Evolutionary conservation across 2,329 filamentous ascomycete genomes (phyloP).

Genomic region (Apiospora sp.): DNA sequence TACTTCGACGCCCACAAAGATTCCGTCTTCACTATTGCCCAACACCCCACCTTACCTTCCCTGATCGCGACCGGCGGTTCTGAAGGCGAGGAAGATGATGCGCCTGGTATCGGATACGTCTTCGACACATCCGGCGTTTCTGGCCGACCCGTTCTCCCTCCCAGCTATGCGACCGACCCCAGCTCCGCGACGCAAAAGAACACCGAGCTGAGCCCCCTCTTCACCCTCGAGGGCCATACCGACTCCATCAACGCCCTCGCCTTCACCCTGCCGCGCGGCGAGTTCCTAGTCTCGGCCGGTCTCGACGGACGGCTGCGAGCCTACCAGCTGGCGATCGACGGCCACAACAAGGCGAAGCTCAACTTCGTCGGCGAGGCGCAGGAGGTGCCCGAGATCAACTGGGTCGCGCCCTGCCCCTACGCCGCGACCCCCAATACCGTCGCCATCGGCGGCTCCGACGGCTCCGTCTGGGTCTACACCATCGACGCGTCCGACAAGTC

Average conservation of each 20-base stretch:
- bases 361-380: conserved; percentile 78
- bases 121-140: conserved; percentile 76
- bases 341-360: conserved; percentile 57
- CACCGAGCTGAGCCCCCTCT: conserved; percentile 69
- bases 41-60: conserved; percentile 81
- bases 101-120: conserved; percentile 83
- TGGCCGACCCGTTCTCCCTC: conserved; percentile 72
- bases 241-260: conserved; percentile 89
- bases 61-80: conserved; percentile 88
- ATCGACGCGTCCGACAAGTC: conserved; percentile 70
- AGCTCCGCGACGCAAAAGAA: conserved; percentile 56
- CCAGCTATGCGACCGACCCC: conserved; percentile 75
- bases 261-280: conserved; percentile 84
- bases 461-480: conserved; percentile 95
- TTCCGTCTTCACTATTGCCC: conserved; percentile 93
- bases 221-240: conserved; percentile 85
- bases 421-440: conserved; percentile 78
- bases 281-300: conserved; percentile 86
- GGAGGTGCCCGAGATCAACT: conserved; percentile 96
- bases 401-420: conserved; percentile 80
- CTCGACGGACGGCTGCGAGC: conserved; percentile 84
- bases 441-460: conserved; percentile 88
- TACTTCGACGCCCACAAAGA: conserved; percentile 93
- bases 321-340: conserved; percentile 63
- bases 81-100: conserved; percentile 65